A percentile compares a stretch with the other conserved stretches of the same genome.
Conservation (phyloP, 768 basidiomycete species). For the Pholiota molesta region DNA sequence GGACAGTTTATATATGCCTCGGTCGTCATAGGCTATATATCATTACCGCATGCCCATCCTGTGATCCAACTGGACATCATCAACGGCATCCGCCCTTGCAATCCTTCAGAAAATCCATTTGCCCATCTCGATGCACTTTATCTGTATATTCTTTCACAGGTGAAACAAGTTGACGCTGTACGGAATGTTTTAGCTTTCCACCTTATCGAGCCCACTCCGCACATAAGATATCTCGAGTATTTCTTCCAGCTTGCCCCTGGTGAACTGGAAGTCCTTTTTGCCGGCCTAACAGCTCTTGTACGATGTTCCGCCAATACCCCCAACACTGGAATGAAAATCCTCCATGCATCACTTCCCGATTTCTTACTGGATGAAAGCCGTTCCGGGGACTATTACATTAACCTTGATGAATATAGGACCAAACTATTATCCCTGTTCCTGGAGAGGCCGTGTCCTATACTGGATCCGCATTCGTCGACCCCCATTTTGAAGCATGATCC, state of each 20-base stretch:
- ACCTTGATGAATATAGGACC: neutral
- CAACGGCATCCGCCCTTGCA: constrained; percentile 1
- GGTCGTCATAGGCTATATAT: constrained; percentile 11
- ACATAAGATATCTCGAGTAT: neutral
- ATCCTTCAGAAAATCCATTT: too few species aligned
- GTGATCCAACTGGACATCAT: neutral
- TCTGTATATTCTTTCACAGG: constrained; percentile 3
- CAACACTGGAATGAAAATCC: neutral
- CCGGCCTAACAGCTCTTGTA: neutral
- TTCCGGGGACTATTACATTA: neutral
- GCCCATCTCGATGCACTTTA: constrained; percentile 8
- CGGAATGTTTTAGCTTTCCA: neutral
- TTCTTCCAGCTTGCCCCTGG: neutral
- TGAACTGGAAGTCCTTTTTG: neutral
- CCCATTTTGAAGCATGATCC: too few species aligned
- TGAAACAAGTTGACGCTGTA: neutral
- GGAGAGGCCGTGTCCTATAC: neutral
- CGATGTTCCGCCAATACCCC: too few species aligned
- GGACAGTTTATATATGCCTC: constrained; percentile 19
- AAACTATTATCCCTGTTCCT: neutral
- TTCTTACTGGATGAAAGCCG: neutral
- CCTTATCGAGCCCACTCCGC: neutral
- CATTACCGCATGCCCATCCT: neutral
- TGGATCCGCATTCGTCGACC: too few species aligned
- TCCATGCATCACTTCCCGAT: constrained; percentile 4